Percentiles rank a stretch among this genome's conserved stretches.
phyloP scores from a whole-genome alignment of 495 filamentous ascomycete genomes.

The Annulohypoxylon maeteangense region DNA sequence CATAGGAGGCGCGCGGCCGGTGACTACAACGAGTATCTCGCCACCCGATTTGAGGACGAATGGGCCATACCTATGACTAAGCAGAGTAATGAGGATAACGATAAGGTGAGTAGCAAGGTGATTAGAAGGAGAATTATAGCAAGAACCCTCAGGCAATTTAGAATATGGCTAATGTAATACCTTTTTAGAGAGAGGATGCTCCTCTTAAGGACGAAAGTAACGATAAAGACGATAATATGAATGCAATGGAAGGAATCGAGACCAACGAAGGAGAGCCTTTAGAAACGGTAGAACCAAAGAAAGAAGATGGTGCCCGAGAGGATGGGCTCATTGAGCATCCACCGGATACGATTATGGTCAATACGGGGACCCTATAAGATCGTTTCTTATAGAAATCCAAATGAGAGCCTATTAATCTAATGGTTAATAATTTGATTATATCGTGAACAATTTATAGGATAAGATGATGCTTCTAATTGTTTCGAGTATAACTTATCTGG shows the following conservation, averaged over 20 bases:
- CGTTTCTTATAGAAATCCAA: neutral
- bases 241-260: constrained; percentile 3
- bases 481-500: neutral
- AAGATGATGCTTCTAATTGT: neutral
- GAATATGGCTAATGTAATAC: neutral
- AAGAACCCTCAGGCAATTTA: neutral
- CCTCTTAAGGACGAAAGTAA: neutral
- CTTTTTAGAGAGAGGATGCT: neutral
- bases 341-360: neutral
- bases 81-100: neutral
- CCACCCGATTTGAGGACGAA: constrained; percentile 70
- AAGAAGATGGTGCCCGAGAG: neutral
- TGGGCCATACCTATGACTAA: constrained; percentile 72
- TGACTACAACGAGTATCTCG: constrained; percentile 76
- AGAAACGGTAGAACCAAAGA: neutral
- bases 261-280: neutral
- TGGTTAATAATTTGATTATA: neutral
- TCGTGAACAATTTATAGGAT: neutral
- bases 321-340: neutral
- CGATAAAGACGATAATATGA: neutral
- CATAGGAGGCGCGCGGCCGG: constrained; percentile 70
- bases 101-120: neutral
- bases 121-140: neutral
- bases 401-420: neutral
- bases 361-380: neutral